Evolutionary conservation across 805 yeast genomes (phyloP).

Genomic region (Nakazawaea wickerhamii): DNA sequence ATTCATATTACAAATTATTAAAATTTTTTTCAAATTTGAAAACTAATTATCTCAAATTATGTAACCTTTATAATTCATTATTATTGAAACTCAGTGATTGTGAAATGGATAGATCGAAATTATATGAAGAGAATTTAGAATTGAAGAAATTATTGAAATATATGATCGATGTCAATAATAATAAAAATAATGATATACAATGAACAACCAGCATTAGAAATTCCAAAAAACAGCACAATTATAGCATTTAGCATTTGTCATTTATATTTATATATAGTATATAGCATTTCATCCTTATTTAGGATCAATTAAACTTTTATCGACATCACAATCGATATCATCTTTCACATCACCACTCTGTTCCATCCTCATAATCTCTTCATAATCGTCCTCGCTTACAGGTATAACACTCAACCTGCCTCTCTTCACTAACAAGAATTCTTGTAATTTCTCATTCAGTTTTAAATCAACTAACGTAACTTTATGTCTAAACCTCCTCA

Average conservation of each 20-base stretch:
- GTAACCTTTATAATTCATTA: conserved; percentile 19
- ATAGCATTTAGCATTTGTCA: conserved; percentile 1
- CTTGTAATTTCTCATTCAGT: conserved; percentile 26
- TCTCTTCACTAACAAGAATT: conserved; percentile 41
- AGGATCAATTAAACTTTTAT: conserved; percentile 2
- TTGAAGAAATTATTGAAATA: conserved; percentile 21
- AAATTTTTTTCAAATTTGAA: conserved; percentile 21
- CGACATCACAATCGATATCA: conserved; percentile 29
- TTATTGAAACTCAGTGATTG: conserved; percentile 17
- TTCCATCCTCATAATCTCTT: conserved; percentile 33
- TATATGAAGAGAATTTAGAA: conserved; percentile 21
- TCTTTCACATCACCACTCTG: conserved; percentile 20
- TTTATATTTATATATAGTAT: neutral
- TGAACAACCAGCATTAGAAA: neutral
- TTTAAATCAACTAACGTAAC: conserved; percentile 36
- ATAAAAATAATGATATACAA: neutral
- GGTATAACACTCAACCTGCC: conserved; percentile 49
- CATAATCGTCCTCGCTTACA: conserved; percentile 38
- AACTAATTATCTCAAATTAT: conserved; percentile 20
- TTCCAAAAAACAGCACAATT: neutral
- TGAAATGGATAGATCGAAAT: conserved; percentile 19
- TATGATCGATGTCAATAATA: conserved; percentile 11
- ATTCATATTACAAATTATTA: neutral
- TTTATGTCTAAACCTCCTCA: conserved; percentile 37
- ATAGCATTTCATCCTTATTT: neutral